These are phyloP conservation scores for Clitocybe nebularis DNA, from an alignment of 1,284 basidiomycete species.

Conservation along the genomic window DNA sequence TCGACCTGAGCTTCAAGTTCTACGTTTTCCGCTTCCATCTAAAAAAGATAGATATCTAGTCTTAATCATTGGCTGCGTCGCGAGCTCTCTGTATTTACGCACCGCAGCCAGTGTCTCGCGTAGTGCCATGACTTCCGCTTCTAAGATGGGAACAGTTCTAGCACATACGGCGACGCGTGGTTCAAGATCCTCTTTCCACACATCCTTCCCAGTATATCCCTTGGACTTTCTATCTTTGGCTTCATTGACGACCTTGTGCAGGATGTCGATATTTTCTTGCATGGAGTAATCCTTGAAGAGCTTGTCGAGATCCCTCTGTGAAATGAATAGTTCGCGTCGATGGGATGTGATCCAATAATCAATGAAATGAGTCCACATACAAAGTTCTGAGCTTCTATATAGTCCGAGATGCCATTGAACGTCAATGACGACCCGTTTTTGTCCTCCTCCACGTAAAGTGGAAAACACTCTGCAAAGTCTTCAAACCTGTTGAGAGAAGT, in stretches of 20 bases:
- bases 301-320: slow-evolving; percentile 47
- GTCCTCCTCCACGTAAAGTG: slow-evolving; percentile 69
- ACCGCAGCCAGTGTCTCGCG: slow-evolving; percentile 48
- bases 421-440: slow-evolving; percentile 63
- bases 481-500: slow-evolving; percentile 48
- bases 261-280: slow-evolving; percentile 61
- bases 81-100: too few species aligned
- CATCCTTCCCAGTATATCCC: slow-evolving; percentile 46
- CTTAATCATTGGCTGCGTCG: background rate
- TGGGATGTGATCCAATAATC: background rate
- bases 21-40: slow-evolving; percentile 57
- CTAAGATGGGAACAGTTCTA: slow-evolving; percentile 55
- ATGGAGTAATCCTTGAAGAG: slow-evolving; percentile 62
- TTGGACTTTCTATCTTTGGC: slow-evolving; percentile 59
- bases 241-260: slow-evolving; percentile 65
- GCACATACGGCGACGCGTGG: slow-evolving; percentile 59
- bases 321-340: slow-evolving; percentile 11
- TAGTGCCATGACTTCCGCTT: slow-evolving; percentile 49
- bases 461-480: slow-evolving; percentile 75
- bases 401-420: slow-evolving; percentile 62
- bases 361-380: slow-evolving; percentile 31
- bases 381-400: slow-evolving; percentile 63
- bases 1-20: slow-evolving; percentile 45
- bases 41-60: background rate
- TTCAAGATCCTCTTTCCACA: slow-evolving; percentile 58